Evolutionary conservation across 495 filamentous ascomycete species (phyloP).

Genomic region (Podospora pseudocomata): DNA sequence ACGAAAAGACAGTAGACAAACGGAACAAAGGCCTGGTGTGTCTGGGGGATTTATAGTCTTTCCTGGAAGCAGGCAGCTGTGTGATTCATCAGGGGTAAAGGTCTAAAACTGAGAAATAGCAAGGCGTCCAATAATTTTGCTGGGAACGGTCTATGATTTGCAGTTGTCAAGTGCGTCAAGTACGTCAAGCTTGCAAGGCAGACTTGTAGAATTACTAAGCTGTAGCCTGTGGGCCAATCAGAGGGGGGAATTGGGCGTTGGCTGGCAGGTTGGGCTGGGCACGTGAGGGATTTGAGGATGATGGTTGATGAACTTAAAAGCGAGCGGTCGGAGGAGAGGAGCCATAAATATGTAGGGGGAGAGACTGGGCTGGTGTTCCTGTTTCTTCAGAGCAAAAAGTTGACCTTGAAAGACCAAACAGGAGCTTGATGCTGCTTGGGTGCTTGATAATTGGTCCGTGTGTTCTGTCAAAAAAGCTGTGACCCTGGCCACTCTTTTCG

Average conservation of each 20-base stretch:
- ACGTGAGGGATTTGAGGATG: not conserved
- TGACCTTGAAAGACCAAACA: not conserved
- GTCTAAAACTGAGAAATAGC: conserved; percentile 3
- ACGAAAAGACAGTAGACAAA: not conserved
- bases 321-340: not conserved
- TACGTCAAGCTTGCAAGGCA: conserved; percentile 21
- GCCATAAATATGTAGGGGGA: not conserved
- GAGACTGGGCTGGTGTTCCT: not conserved
- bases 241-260: conserved; percentile 14
- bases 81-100: conserved; percentile 2
- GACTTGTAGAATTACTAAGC: conserved; percentile 25
- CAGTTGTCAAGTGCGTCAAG: not conserved
- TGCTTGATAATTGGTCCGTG: conserved; percentile 4
- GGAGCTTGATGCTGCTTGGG: not conserved
- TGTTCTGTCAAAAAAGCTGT: conserved; percentile 3
- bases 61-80: not conserved
- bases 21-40: not conserved
- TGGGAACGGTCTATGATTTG: not conserved
- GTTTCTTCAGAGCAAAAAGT: not conserved
- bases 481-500: conserved; percentile 17
- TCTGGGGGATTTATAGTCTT: conserved; percentile 21
- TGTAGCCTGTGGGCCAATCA: conserved; percentile 15
- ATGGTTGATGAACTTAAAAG: not conserved
- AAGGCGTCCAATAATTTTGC: not conserved
- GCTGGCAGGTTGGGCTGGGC: not conserved